Evolutionary conservation across 2,329 filamentous ascomycete species (phyloP).

Genomic region (Aspergillus brunneoviolaceus): DNA sequence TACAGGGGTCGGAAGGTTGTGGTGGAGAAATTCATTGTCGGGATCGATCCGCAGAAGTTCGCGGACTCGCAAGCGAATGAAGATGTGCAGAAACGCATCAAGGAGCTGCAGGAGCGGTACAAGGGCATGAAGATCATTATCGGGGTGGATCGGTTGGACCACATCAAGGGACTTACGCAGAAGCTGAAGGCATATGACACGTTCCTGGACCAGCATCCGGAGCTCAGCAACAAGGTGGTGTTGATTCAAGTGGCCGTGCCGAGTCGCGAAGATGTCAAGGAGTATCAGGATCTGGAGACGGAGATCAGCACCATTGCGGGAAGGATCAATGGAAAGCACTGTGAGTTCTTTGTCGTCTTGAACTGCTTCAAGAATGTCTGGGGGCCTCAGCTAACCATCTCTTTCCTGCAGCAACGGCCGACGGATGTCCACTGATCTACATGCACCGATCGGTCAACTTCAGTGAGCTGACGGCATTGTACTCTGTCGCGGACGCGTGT

Average conservation of each 20-base stretch:
- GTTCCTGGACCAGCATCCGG: slow-evolving; percentile 86
- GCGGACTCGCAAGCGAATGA: slow-evolving; percentile 74
- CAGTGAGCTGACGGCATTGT: slow-evolving; percentile 88
- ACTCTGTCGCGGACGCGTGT: slow-evolving; percentile 83
- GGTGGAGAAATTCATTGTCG: slow-evolving; percentile 89
- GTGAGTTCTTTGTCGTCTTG: slow-evolving; percentile 32
- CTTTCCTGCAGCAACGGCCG: slow-evolving; percentile 65
- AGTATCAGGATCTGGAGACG: slow-evolving; percentile 88
- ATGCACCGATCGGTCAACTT: slow-evolving; percentile 92
- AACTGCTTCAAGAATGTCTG: neutral
- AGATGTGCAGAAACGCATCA: slow-evolving; percentile 77
- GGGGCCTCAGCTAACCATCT: neutral
- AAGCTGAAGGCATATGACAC: slow-evolving; percentile 91
- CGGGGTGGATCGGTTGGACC: slow-evolving; percentile 89
- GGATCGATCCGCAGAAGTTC: slow-evolving; percentile 94
- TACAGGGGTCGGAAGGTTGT: slow-evolving; percentile 79
- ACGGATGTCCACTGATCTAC: slow-evolving; percentile 96
- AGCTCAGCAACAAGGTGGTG: slow-evolving; percentile 90
- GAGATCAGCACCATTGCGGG: slow-evolving; percentile 91
- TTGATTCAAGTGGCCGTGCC: slow-evolving; percentile 92
- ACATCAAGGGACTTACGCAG: slow-evolving; percentile 95
- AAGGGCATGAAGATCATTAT: slow-evolving; percentile 88
- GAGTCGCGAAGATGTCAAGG: slow-evolving; percentile 79
- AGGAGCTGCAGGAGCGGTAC: slow-evolving; percentile 75
- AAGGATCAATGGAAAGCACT: slow-evolving; percentile 90